A percentile compares a stretch with the other conserved stretches of the same genome.
These are phyloP conservation scores for Ustilago shanxiensis DNA, from an alignment of 1,284 basidiomycete species.

Conservation along the genomic window DNA sequence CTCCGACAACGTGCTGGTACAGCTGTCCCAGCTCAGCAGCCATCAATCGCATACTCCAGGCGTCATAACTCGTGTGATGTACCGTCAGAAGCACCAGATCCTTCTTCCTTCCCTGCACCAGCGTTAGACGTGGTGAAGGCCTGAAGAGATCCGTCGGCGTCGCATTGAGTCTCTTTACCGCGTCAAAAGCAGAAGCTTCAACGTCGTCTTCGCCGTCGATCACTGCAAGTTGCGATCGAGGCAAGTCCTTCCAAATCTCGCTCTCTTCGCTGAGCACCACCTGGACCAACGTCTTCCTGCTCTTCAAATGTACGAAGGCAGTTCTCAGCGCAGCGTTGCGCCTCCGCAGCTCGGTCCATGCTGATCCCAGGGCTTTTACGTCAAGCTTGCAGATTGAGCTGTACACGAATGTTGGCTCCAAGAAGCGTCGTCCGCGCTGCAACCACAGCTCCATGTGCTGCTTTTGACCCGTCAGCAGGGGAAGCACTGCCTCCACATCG, in stretches of 20 bases:
- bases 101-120: constrained; percentile 12
- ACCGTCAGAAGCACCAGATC: constrained; percentile 17
- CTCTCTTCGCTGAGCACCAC: constrained; percentile 14
- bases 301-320: constrained; percentile 18
- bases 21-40: constrained; percentile 6
- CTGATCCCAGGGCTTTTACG: neutral
- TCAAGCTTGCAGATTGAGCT: neutral
- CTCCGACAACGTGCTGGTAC: constrained; percentile 3
- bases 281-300: constrained; percentile 6
- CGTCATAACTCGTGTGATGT: constrained; percentile 26
- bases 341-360: constrained; percentile 20
- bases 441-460: constrained; percentile 24
- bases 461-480: constrained; percentile 17
- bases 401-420: constrained; percentile 25
- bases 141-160: constrained; percentile 18
- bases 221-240: neutral
- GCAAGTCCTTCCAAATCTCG: neutral
- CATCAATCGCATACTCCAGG: constrained; percentile 27
- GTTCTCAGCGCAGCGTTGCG: constrained; percentile 20
- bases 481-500: constrained; percentile 4
- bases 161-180: constrained; percentile 13
- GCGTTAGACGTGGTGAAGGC: constrained; percentile 18
- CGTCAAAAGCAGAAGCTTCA: constrained; percentile 16
- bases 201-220: constrained; percentile 9
- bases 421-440: constrained; percentile 20